A percentile compares a stretch with the other conserved stretches of the same genome.
These are phyloP conservation scores for Paramyrothecium roridum DNA, from an alignment of 2,329 filamentous ascomycete genomes.

Conservation along the genomic window DNA sequence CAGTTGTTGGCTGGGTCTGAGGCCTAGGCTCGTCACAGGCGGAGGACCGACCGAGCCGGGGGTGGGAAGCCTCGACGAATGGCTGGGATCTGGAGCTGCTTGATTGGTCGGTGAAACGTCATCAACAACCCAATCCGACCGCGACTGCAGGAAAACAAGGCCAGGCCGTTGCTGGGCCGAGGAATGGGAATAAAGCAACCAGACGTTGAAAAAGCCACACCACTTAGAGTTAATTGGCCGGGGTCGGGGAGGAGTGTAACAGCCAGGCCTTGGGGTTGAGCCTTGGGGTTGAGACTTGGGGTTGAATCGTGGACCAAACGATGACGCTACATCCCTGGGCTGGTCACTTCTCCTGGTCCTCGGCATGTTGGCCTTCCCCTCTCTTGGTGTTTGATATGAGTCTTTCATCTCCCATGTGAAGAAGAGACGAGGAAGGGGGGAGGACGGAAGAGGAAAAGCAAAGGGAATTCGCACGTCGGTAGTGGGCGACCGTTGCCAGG, in stretches of 20 bases:
- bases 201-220: too few relatives aligned
- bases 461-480: neutral
- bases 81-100: neutral
- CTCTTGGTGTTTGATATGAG: neutral
- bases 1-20: neutral
- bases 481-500: neutral
- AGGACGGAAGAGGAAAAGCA: too few relatives aligned
- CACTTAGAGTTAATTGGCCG: too few relatives aligned
- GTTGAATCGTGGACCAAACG: neutral
- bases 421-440: too few relatives aligned
- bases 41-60: neutral
- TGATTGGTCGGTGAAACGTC: neutral
- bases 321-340: neutral
- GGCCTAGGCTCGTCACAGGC: neutral
- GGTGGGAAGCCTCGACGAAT: neutral
- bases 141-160: neutral
- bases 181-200: neutral
- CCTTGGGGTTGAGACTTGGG: too few relatives aligned
- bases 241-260: too few relatives aligned
- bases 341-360: too few relatives aligned
- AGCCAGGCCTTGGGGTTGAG: too few relatives aligned
- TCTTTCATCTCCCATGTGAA: neutral
- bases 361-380: neutral
- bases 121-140: neutral
- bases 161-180: neutral